Evolutionary conservation across 2,329 filamentous ascomycete genomes (phyloP).

Genomic region (Coniella vitis): DNA sequence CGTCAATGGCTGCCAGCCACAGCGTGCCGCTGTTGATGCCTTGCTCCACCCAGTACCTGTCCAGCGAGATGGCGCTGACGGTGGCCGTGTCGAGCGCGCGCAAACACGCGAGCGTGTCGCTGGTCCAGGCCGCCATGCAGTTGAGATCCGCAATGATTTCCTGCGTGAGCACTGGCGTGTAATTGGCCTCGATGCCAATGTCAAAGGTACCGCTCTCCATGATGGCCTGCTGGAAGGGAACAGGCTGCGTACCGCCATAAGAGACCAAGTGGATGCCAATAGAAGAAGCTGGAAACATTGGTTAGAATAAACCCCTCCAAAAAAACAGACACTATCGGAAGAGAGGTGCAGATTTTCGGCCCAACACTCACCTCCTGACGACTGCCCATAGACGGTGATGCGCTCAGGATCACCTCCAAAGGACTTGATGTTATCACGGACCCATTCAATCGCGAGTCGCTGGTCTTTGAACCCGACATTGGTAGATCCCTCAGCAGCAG

Average conservation of each 20-base stretch:
- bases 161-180: slow-evolving; percentile 39
- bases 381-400: slow-evolving; percentile 17
- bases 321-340: no score
- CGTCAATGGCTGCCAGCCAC: slow-evolving; percentile 43
- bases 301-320: no score
- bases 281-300: background rate
- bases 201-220: slow-evolving; percentile 43
- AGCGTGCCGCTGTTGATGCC: slow-evolving; percentile 43
- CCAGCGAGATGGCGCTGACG: slow-evolving; percentile 36
- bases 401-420: slow-evolving; percentile 27
- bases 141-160: slow-evolving; percentile 33
- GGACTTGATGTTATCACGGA: slow-evolving; percentile 31
- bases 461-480: slow-evolving; percentile 43
- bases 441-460: slow-evolving; percentile 37
- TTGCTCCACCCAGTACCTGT: slow-evolving; percentile 33
- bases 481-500: slow-evolving; percentile 25
- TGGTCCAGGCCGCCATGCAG: slow-evolving; percentile 30
- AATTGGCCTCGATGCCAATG: slow-evolving; percentile 41
- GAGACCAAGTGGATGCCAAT: slow-evolving; percentile 40
- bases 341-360: no score
- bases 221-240: slow-evolving; percentile 39
- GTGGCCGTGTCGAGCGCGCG: slow-evolving; percentile 34
- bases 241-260: slow-evolving; percentile 35
- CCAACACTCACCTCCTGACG: slow-evolving; percentile 10
- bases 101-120: slow-evolving; percentile 40